Evolutionary conservation across 148 eudicot species (phyloP).

Genomic region (Fagopyrum homotropicum): DNA sequence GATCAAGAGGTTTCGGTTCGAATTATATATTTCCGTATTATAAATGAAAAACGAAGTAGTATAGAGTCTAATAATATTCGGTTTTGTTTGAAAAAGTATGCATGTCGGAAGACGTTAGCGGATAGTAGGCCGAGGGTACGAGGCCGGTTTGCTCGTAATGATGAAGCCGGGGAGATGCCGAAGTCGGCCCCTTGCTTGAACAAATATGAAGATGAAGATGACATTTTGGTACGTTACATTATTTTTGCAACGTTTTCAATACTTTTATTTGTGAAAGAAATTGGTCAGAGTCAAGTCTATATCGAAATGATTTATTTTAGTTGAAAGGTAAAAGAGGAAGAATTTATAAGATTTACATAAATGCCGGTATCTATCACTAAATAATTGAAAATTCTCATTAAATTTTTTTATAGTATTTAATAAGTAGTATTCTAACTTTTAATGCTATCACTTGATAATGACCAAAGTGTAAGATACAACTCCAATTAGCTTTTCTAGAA

Average conservation of each 20-base stretch:
- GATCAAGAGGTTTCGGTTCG: neutral
- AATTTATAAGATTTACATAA: neutral
- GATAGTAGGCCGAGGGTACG: slow-evolving; percentile 86
- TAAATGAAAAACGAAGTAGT: neutral
- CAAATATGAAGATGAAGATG: slow-evolving; percentile 55
- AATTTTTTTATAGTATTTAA: neutral
- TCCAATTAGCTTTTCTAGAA: neutral
- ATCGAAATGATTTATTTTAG: neutral
- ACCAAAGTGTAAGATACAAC: neutral
- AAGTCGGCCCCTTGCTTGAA: slow-evolving; percentile 22
- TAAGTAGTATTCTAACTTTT: neutral
- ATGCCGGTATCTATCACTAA: neutral
- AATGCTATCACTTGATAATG: slow-evolving; percentile 1
- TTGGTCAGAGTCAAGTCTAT: neutral
- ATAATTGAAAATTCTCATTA: neutral
- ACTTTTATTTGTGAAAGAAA: neutral
- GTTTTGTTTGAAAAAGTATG: slow-evolving; percentile 40
- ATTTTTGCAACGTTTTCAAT: neutral
- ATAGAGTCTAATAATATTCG: neutral
- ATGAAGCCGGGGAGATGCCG: slow-evolving; percentile 15
- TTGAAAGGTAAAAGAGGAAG: neutral
- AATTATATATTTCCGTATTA: neutral
- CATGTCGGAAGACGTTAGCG: slow-evolving; percentile 90
- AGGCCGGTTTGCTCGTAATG: slow-evolving; percentile 78
- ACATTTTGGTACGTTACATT: slow-evolving; percentile 13